phyloP scores from a whole-genome alignment of 306 rosid species.

The Inga laurina region DNA sequence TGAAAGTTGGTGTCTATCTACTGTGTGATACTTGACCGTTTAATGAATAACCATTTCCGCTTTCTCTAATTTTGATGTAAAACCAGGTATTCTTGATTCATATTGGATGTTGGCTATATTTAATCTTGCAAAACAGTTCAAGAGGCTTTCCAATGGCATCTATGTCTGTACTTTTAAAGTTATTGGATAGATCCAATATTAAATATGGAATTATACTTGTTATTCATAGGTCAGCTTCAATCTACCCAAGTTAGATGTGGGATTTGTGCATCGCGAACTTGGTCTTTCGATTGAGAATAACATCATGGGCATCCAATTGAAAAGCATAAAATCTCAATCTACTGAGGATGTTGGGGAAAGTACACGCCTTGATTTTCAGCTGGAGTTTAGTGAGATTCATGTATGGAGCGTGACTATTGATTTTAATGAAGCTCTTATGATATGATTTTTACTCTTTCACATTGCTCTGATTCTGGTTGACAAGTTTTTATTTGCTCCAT shows the following conservation, averaged over 20 bases:
- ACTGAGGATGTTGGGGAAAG: slow-evolving; percentile 88
- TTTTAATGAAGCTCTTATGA: slow-evolving; percentile 36
- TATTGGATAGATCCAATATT: slow-evolving; percentile 23
- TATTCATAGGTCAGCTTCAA: slow-evolving; percentile 76
- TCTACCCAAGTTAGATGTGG: slow-evolving; percentile 87
- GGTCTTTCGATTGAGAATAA: slow-evolving; percentile 73
- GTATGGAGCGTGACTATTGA: slow-evolving; percentile 52
- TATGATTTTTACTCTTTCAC: slow-evolving; percentile 21
- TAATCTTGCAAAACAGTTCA: slow-evolving; percentile 9
- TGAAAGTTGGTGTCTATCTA: slow-evolving; percentile 20
- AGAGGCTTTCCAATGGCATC: not conserved
- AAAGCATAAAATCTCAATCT: slow-evolving; percentile 69
- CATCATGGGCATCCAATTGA: slow-evolving; percentile 91
- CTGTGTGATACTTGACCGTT: slow-evolving; percentile 26
- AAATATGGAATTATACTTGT: slow-evolving; percentile 32
- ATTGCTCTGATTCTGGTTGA: slow-evolving; percentile 47
- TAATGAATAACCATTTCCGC: not conserved
- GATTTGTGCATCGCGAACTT: slow-evolving; percentile 72
- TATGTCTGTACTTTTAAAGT: not conserved
- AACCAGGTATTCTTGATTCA: slow-evolving; percentile 9
- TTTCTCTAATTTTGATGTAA: slow-evolving; percentile 4
- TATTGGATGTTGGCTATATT: slow-evolving; percentile 27
- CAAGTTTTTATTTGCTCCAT: slow-evolving; percentile 32
- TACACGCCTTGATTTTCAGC: slow-evolving; percentile 83
- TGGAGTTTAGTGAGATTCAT: slow-evolving; percentile 96